Evolutionary conservation across 306 rosid species (phyloP).

Genomic region (Nissolia schottii): DNA sequence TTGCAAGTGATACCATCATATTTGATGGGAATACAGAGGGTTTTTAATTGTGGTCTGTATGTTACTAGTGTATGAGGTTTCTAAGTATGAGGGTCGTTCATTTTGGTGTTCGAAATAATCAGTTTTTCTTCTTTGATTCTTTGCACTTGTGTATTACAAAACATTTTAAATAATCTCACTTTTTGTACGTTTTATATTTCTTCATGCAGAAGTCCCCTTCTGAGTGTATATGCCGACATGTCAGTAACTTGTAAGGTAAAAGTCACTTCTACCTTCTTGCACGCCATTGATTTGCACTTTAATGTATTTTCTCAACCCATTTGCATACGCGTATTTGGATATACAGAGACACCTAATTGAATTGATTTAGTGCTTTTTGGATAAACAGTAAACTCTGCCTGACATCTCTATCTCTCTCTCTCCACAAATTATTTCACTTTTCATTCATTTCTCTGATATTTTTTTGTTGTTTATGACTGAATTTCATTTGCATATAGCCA

Average conservation of each 20-base stretch:
- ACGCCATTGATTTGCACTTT: background rate
- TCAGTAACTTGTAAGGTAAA: slow-evolving; percentile 91
- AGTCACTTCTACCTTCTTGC: background rate
- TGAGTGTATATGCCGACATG: slow-evolving; percentile 98
- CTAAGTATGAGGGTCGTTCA: background rate
- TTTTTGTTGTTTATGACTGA: background rate
- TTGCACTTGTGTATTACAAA: slow-evolving; percentile 7
- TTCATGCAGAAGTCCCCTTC: slow-evolving; percentile 82
- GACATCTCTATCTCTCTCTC: background rate
- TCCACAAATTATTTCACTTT: background rate
- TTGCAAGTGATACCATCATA: background rate
- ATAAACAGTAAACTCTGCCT: background rate
- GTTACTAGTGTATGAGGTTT: background rate
- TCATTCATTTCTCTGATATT: background rate
- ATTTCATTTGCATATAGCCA: slow-evolving; percentile 1
- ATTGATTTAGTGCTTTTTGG: background rate
- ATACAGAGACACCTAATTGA: background rate
- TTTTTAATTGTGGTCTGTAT: background rate
- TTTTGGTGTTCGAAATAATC: background rate
- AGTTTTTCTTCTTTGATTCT: background rate
- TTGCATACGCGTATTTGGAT: background rate
- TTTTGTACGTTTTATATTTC: slow-evolving; percentile 10
- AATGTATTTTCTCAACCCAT: slow-evolving; percentile 15
- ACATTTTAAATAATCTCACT: slow-evolving; percentile 15
- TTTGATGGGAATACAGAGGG: background rate